phyloP scores from a whole-genome alignment of 2,329 filamentous ascomycete species.

The Huntiella omanensis region DNA sequence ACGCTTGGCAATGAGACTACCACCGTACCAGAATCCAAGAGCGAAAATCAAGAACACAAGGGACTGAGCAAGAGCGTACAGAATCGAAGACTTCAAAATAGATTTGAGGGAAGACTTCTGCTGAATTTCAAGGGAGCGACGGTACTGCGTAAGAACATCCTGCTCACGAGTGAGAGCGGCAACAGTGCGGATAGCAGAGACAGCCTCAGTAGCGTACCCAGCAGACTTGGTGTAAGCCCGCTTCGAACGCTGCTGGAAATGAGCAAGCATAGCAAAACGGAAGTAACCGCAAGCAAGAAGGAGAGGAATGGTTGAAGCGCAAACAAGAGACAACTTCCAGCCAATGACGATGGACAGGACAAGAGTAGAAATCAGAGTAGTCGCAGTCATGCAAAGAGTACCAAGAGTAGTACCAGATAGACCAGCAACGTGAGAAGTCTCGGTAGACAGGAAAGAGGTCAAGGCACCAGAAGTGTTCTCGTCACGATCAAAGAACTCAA shows the following conservation, averaged over 20 bases:
- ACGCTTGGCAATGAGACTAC: constrained; percentile 47
- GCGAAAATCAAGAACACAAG: constrained; percentile 69
- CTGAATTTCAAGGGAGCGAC: constrained; percentile 44
- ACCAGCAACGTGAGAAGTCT: constrained; percentile 75
- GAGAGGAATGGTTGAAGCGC: constrained; percentile 58
- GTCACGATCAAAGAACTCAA: constrained; percentile 75
- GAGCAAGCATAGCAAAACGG: constrained; percentile 66
- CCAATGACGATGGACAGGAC: constrained; percentile 53
- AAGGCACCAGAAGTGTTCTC: constrained; percentile 79
- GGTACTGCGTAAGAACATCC: constrained; percentile 61
- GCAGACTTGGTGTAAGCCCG: constrained; percentile 63
- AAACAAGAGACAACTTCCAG: constrained; percentile 78
- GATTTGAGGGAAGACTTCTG: constrained; percentile 50
- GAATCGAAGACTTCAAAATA: constrained; percentile 52
- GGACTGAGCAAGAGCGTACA: constrained; percentile 75
- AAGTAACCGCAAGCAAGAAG: constrained; percentile 69
- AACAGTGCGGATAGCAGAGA: constrained; percentile 83
- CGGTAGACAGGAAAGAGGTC: constrained; percentile 73
- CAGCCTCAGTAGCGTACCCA: constrained; percentile 79
- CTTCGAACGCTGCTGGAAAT: constrained; percentile 64
- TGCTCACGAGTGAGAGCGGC: constrained; percentile 74
- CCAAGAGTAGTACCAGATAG: constrained; percentile 76
- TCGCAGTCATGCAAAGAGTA: constrained; percentile 61
- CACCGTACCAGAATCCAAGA: constrained; percentile 85
- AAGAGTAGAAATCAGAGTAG: constrained; percentile 61